Conservation (phyloP, 1,284 basidiomycete genomes). For the Rhodotorula sp. region DNA sequence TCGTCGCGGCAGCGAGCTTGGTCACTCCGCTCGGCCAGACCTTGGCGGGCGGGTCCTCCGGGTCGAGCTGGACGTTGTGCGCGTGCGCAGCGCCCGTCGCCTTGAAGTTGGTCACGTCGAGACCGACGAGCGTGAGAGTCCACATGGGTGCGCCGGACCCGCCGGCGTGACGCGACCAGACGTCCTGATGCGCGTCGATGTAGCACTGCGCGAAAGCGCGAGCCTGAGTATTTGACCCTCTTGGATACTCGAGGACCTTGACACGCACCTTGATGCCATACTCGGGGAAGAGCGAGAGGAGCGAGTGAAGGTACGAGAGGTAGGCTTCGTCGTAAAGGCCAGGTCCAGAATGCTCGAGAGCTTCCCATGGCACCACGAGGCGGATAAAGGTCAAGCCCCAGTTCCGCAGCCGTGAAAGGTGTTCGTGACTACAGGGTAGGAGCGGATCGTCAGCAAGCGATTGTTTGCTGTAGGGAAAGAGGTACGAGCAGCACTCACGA, state of each 20-base stretch:
- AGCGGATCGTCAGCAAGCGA: neutral
- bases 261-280: conserved; percentile 64
- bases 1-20: conserved; percentile 65
- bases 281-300: conserved; percentile 74
- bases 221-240: no score
- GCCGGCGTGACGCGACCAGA: conserved; percentile 92
- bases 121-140: conserved; percentile 37
- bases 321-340: conserved; percentile 82
- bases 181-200: conserved; percentile 62
- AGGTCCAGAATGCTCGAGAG: conserved; percentile 84
- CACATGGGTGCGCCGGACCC: conserved; percentile 57
- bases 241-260: no score
- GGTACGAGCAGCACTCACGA: conserved; percentile 28
- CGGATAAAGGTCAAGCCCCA: conserved; percentile 53
- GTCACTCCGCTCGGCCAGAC: conserved; percentile 65
- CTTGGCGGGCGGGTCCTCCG: conserved; percentile 51
- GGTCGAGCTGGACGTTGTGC: conserved; percentile 63
- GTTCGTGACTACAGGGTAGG: conserved; percentile 21
- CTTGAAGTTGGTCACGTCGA: conserved; percentile 60
- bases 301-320: conserved; percentile 70
- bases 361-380: conserved; percentile 94
- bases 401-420: conserved; percentile 43
- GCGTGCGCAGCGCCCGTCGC: conserved; percentile 75
- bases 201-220: conserved; percentile 58
- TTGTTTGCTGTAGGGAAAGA: no score